Base-by-base conservation (phyloP, 1,139 yeast genomes). In the Suhomyces anneliseae region DNA sequence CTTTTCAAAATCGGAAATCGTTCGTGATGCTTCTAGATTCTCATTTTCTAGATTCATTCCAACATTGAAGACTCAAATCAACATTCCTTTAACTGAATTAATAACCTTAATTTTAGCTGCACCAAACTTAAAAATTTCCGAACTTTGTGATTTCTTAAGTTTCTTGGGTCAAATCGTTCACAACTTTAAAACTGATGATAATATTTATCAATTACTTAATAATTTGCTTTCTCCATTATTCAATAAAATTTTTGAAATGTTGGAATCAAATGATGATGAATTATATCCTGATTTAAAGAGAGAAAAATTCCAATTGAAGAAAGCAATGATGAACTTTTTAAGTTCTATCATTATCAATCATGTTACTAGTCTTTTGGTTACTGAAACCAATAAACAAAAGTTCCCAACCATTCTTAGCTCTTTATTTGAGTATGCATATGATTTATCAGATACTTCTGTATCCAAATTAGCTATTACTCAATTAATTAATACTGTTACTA, bases 101-200 rank as follows among this genome's bases (percentile, higher is more conserved):
- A 82, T 93, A 49, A 80, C 88, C 3, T 72, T 87, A n/a, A 73
- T 88, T 44, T 75, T 95, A 62, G 80, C 83, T 7, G 79, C 87
- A n/a, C 81, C 79, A 41, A 78, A 82, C 58, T 67, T 86, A 54
- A 82, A 79, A 51, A 69, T 80, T 8, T 67, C 74, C 42, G 99
- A 93, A 62, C 69, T 92, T 61, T 77, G 81, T 39, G 97, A 90
- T 60, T 90, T 95, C 61, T 69, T 90, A 48, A 81, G 93, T 43
- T 93, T 93, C 62, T 71, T 93, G 55, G 95, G 96, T 7, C 98
- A 93, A 66, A 79, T 93, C 51, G 82, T 87, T 42, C 98, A 93
- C 65, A 80, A 76, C 57, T 90, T 86, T 66, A 81, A 82, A 58
- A 72, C 74, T 40, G 86, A 87, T 56, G 83, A 81, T 39, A 79